These are phyloP conservation scores for Termitomyces sp. DNA, from an alignment of 768 basidiomycete species.

Conservation along the genomic window DNA sequence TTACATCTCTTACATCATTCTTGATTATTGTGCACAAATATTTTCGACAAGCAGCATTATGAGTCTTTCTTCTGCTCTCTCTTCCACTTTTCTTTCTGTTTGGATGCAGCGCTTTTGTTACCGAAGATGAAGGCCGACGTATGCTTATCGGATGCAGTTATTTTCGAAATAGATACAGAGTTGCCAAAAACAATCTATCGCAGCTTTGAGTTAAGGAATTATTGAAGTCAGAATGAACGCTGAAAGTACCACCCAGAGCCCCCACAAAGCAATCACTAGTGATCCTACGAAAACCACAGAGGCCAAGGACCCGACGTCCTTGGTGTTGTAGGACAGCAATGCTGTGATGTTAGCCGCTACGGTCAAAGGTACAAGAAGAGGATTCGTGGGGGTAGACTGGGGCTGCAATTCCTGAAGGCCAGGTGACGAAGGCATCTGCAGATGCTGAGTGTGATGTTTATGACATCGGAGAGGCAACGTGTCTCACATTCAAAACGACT, in stretches of 20 bases:
- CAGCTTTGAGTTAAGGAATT: background rate
- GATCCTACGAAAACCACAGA: slow-evolving; percentile 45
- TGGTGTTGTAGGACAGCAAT: slow-evolving; percentile 62
- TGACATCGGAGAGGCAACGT: background rate
- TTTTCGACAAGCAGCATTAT: slow-evolving; percentile 3
- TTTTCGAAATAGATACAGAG: slow-evolving; percentile 52
- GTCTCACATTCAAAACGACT: slow-evolving; percentile 53
- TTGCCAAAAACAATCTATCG: slow-evolving; percentile 57
- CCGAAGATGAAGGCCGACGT: slow-evolving; percentile 79
- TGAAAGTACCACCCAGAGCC: slow-evolving; percentile 62
- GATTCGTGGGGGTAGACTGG: slow-evolving; percentile 37
- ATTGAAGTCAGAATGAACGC: slow-evolving; percentile 2
- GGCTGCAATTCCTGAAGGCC: slow-evolving; percentile 24
- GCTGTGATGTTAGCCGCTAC: slow-evolving; percentile 48
- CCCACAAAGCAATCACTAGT: slow-evolving; percentile 54
- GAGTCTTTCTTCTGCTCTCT: slow-evolving; percentile 25
- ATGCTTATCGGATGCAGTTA: slow-evolving; percentile 77
- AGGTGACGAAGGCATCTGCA: slow-evolving; percentile 42
- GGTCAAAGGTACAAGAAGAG: slow-evolving; percentile 59
- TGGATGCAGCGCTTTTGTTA: slow-evolving; percentile 62
- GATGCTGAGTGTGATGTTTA: slow-evolving; percentile 2
- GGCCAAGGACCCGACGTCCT: slow-evolving; percentile 50
- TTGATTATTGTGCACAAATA: background rate
- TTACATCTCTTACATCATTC: background rate
- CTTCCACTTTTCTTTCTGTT: slow-evolving; percentile 55